Evolutionary conservation across 441 rosid genomes (phyloP), one percentile per base, ranked within the genome.

Genomic region (Gossypium gossypioides): DNA sequence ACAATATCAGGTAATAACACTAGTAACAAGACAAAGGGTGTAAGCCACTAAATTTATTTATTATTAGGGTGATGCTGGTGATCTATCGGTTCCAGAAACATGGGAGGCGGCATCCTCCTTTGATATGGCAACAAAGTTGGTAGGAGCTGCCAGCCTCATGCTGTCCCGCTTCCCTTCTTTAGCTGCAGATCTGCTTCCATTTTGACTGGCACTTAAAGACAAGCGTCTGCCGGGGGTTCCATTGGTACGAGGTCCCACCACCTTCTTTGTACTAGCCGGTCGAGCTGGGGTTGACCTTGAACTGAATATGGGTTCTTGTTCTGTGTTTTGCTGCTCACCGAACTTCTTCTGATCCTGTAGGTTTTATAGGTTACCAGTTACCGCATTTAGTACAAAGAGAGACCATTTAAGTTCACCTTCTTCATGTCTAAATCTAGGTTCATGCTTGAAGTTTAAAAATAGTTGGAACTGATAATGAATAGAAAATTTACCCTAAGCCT

Each of bases 271-370:
- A 71, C 89, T 76, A 0, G 73, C 84, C 0, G 94, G 84, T 73
- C 96, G 86, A 16, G 96, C 97, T 52, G 97, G 97, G 80, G 97
- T 94, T 10, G 97, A 86, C 77, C 85, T 90, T 15, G 96, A 74
- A 67, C 91, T 84, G 37, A 86, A 88, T 2, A 78, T 79, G 59
- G 88, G 16, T 70, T 94, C 98, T 81, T 90, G 97, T 63, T 94
- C 97, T 63, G 88, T 69, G 88, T 65, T 87, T 75, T 90, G 96
- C 81, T 81, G 96, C 75, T 92, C 97, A 21, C 84, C 84, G 80
- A 75, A 85, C 91, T 94, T 94, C 91, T 94, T 92, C 56, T 89
- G 93, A 77, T 92, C 97, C 97, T 90, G 77, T 21, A 73, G 29
- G 40, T 67, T 74, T 32, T 29, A 76, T 73, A 46, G 74, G 75